Percentiles rank a stretch among this genome's conserved stretches.
Evolutionary conservation across 1,139 yeast species (phyloP).

Genomic region (Hemisphaericaspora xylofermentans): DNA sequence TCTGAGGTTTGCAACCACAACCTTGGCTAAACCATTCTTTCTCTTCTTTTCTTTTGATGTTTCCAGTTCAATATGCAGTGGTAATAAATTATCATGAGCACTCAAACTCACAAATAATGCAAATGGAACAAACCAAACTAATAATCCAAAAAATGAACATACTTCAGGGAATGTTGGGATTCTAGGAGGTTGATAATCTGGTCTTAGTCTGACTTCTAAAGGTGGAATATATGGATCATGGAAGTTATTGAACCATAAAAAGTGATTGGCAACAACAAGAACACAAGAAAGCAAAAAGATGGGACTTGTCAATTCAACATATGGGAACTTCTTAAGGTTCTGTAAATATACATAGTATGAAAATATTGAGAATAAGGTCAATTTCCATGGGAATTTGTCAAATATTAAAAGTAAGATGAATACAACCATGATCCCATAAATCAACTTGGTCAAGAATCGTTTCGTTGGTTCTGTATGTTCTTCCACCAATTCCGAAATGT

Average conservation of each 20-base stretch:
- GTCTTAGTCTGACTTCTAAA: slow-evolving; percentile 53
- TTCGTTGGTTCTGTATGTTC: slow-evolving; percentile 88
- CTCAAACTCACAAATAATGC: slow-evolving; percentile 87
- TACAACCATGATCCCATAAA: slow-evolving; percentile 55
- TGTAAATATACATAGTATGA: slow-evolving; percentile 74
- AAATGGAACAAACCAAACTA: slow-evolving; percentile 94
- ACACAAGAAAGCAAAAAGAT: slow-evolving; percentile 69
- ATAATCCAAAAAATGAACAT: slow-evolving; percentile 88
- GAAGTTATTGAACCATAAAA: slow-evolving; percentile 87
- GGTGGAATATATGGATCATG: slow-evolving; percentile 64
- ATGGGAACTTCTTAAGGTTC: slow-evolving; percentile 80
- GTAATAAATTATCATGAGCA: slow-evolving; percentile 88
- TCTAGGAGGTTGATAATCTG: slow-evolving; percentile 62
- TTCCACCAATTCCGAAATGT: slow-evolving; percentile 87
- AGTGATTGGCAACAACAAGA: slow-evolving; percentile 77
- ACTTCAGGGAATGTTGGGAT: slow-evolving; percentile 85
- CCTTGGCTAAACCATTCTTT: slow-evolving; percentile 51
- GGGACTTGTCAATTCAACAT: slow-evolving; percentile 71
- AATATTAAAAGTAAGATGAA: slow-evolving; percentile 59
- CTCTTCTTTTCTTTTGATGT: slow-evolving; percentile 32
- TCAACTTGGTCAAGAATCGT: slow-evolving; percentile 60
- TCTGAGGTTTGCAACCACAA: slow-evolving; percentile 55
- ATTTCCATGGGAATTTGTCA: slow-evolving; percentile 76
- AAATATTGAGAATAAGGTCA: slow-evolving; percentile 62
- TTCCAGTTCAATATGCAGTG: slow-evolving; percentile 49